Evolutionary conservation across 176 grass and related monocot genomes (phyloP), one percentile per base, ranked within the genome.

Genomic region (Leersia perrieri): DNA sequence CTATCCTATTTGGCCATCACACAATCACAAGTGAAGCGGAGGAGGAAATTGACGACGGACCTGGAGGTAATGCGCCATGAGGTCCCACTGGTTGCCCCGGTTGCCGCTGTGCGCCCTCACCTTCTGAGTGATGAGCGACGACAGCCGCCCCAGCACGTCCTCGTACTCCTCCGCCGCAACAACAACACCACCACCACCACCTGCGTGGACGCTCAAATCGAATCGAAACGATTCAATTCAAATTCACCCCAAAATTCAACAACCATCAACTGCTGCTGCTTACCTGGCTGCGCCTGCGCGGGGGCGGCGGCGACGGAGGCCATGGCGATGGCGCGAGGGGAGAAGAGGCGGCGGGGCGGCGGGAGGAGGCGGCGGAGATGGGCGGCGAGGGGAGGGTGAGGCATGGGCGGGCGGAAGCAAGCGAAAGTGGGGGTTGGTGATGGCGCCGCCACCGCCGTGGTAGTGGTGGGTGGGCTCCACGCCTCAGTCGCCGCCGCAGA

Each of bases 51-150:
- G n/a, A n/a, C n/a, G 53, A 63, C 11, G 32, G 38, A 93, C 95
- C 92, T 95, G 88, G 27, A 98, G 42, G 80, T 98, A 98, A 49
- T 89, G 82, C 7, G 80, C 84, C 92, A 98, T 86, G 73, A 86
- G 79, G 72, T 98, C 91, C 90, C 93, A 95, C 32, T 94, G 83
- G 67, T 98, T 91, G 23, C 88, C 92, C 3, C 81, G 66, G 73
- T 92, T 95, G 70, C 90, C 83, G 79, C 83, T 84, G 81, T 93
- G 81, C 18, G 90, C 92, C 23, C 95, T 83, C 74, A 76, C 91
- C 80, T 88, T 89, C 42, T 88, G 85, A 66, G 90, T 90, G 88
- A 98, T 98, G 30, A 98, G 92, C 67, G 92, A 98, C 2, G 92
- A 93, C 55, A 98, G 80, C 60, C 86, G 83, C 3, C 55, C 86